These are phyloP conservation scores for Fusarium dimerum DNA, from an alignment of 2,329 filamentous ascomycete species.

Conservation along the genomic window DNA sequence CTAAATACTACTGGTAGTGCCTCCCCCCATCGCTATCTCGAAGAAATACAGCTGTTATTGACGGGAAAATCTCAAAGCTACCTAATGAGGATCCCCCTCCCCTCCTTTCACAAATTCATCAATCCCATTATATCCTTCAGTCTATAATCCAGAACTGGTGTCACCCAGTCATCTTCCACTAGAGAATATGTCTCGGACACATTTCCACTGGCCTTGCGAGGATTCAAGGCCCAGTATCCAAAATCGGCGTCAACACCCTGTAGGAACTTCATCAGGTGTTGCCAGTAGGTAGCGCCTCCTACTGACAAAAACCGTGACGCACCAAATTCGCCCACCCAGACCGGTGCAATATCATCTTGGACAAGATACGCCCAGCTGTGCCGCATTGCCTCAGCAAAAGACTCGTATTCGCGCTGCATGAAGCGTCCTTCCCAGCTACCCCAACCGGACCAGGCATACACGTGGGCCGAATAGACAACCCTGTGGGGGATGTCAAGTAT, in stretches of 20 bases:
- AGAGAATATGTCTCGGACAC: slow-evolving; percentile 62
- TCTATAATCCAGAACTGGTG: slow-evolving; percentile 61
- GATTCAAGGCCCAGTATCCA: slow-evolving; percentile 71
- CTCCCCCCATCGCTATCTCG: no score
- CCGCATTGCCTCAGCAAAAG: slow-evolving; percentile 64
- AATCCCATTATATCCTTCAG: slow-evolving; percentile 62
- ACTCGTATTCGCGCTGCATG: slow-evolving; percentile 59
- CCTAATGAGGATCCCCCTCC: no score
- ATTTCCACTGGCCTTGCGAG: slow-evolving; percentile 61
- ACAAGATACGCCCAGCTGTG: slow-evolving; percentile 68
- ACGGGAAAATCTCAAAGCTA: no score
- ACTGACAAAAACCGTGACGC: slow-evolving; percentile 53
- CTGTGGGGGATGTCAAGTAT: slow-evolving; percentile 53
- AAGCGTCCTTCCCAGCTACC: slow-evolving; percentile 61
- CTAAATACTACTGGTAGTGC: no score
- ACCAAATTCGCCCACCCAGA: slow-evolving; percentile 71
- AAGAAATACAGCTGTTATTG: no score
- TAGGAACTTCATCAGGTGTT: slow-evolving; percentile 61
- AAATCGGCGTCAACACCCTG: slow-evolving; percentile 62
- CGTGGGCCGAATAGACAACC: slow-evolving; percentile 68
- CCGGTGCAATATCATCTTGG: slow-evolving; percentile 46
- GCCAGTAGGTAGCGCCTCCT: slow-evolving; percentile 66
- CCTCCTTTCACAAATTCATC: slow-evolving; percentile 36
- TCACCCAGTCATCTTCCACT: slow-evolving; percentile 64
- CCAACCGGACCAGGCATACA: slow-evolving; percentile 73